phyloP scores from a whole-genome alignment of 345 rosid species.

The Populus euphratica region DNA sequence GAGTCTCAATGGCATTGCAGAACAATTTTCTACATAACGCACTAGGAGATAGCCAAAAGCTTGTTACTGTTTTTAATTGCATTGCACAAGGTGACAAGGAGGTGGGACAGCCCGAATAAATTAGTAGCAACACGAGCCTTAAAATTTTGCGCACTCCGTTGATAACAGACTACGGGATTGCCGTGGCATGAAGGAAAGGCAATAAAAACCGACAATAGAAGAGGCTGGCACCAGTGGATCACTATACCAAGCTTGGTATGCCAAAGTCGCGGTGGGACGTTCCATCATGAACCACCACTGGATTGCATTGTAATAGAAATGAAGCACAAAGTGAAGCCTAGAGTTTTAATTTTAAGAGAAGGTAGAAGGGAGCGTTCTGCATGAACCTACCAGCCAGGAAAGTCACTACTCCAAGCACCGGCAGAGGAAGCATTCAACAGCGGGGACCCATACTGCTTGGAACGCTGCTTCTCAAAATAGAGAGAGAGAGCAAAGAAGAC shows the following conservation, averaged over 20 bases:
- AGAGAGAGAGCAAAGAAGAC: not conserved
- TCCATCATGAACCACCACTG: slow-evolving; percentile 23
- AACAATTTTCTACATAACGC: not conserved
- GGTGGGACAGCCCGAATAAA: no score
- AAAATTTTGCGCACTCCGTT: not conserved
- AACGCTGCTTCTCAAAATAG: not conserved
- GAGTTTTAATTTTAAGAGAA: not conserved
- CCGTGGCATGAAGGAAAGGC: not conserved
- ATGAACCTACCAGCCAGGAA: not conserved
- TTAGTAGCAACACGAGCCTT: not conserved
- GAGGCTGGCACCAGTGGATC: slow-evolving; percentile 21
- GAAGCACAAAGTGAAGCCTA: not conserved
- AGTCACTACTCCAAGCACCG: not conserved
- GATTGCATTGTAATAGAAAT: not conserved
- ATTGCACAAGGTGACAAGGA: no score
- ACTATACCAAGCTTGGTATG: slow-evolving; percentile 26
- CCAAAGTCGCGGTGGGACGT: slow-evolving; percentile 7
- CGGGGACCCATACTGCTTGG: not conserved
- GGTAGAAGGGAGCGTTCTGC: no score
- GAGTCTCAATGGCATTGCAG: not conserved
- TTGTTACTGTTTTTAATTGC: no score
- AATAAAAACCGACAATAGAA: not conserved
- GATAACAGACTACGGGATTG: not conserved
- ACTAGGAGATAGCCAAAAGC: no score
- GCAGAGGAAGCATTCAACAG: not conserved